A percentile compares a stretch with the other conserved stretches of the same genome.
Evolutionary conservation across 495 filamentous ascomycete species (phyloP).

Genomic region (Penicillium psychrofluorescens): DNA sequence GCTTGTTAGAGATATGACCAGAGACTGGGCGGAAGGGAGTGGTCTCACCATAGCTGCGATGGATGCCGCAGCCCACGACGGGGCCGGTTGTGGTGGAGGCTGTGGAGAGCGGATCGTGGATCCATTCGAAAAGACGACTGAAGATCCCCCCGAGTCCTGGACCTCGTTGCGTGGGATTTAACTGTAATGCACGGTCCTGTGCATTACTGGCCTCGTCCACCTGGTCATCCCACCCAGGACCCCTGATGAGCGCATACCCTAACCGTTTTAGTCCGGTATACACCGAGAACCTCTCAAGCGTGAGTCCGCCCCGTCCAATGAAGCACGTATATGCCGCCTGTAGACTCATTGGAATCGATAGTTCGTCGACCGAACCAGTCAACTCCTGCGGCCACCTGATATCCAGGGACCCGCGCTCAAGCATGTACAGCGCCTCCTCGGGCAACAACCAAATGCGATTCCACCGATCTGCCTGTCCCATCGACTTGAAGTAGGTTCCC

Average conservation of each 20-base stretch:
- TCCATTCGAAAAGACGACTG: constrained; percentile 26
- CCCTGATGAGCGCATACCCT: constrained; percentile 73
- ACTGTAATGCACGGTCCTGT: constrained; percentile 3
- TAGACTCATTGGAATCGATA: constrained; percentile 74
- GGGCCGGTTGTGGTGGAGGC: constrained; percentile 49
- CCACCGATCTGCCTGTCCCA: constrained; percentile 50
- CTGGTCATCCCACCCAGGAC: constrained; percentile 46
- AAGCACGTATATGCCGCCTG: constrained; percentile 83
- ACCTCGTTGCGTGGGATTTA: constrained; percentile 7
- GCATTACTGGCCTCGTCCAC: neutral
- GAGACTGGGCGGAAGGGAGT: neutral
- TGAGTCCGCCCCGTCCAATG: constrained; percentile 56
- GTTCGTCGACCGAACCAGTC: constrained; percentile 29
- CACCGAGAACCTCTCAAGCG: constrained; percentile 79
- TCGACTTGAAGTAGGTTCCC: constrained; percentile 48
- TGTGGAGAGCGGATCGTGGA: constrained; percentile 19
- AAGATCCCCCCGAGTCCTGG: constrained; percentile 29
- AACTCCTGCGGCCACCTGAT: constrained; percentile 64
- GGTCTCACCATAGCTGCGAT: constrained; percentile 62
- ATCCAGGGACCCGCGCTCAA: constrained; percentile 82
- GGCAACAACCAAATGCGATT: constrained; percentile 74
- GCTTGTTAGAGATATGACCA: neutral
- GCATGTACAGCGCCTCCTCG: constrained; percentile 81
- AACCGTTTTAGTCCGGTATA: constrained; percentile 75
- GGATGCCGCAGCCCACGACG: constrained; percentile 66